Conservation (phyloP, 2,329 filamentous ascomycete species). For the Aspergillus sp. region DNA sequence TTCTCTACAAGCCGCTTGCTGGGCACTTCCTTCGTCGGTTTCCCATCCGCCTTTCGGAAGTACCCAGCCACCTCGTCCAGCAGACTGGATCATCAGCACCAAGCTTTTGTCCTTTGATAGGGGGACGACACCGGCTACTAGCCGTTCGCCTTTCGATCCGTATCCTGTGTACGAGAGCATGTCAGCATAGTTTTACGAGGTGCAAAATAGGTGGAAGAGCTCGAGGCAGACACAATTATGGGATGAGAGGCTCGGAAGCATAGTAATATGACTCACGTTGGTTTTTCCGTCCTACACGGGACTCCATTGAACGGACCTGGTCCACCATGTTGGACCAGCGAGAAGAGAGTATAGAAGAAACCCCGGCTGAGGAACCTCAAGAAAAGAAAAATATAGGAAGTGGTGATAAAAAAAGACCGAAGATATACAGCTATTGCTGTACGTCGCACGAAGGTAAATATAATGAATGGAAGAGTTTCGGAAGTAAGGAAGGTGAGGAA, state of each 20-base stretch:
- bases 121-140: slow-evolving; percentile 92
- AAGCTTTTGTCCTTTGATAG: slow-evolving; percentile 81
- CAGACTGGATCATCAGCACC: slow-evolving; percentile 92
- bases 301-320: slow-evolving; percentile 46
- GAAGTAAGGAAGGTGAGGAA: slow-evolving; percentile 9
- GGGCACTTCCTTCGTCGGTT: slow-evolving; percentile 81
- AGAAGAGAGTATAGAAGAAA: slow-evolving; percentile 15
- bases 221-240: background rate
- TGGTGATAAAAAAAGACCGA: slow-evolving; percentile 1
- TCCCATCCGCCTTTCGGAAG: slow-evolving; percentile 98
- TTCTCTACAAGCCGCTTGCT: slow-evolving; percentile 82
- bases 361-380: slow-evolving; percentile 1
- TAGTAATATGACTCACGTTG: slow-evolving; percentile 45
- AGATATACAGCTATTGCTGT: slow-evolving; percentile 9
- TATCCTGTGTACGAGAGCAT: slow-evolving; percentile 63
- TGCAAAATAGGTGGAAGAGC: background rate
- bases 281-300: slow-evolving; percentile 49
- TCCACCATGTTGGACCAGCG: slow-evolving; percentile 35
- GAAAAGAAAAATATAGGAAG: slow-evolving; percentile 11
- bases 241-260: background rate
- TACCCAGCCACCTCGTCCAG: slow-evolving; percentile 88
- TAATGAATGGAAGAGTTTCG: slow-evolving; percentile 15
- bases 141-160: slow-evolving; percentile 84
- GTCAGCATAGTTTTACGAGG: slow-evolving; percentile 19
- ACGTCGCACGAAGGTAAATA: slow-evolving; percentile 16